These are phyloP conservation scores for Debaryomycetaceae sp. DNA, from an alignment of 1,139 yeast species.

Conservation along the genomic window DNA sequence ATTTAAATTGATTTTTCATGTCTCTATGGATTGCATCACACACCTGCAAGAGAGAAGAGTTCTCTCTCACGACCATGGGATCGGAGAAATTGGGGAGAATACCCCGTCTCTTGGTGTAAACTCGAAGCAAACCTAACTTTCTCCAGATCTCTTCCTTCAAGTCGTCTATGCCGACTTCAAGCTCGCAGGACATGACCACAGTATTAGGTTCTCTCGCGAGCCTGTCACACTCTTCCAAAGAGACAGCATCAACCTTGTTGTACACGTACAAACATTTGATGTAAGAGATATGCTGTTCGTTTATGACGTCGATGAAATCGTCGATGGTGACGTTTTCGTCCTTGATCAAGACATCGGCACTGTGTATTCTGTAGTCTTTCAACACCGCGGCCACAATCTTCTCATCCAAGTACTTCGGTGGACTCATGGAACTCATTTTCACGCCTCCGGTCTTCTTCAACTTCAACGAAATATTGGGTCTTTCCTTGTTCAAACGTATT, in stretches of 20 bases:
- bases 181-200: conserved; percentile 87
- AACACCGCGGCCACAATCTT: conserved; percentile 72
- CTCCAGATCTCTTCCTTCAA: conserved; percentile 93
- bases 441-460: conserved; percentile 89
- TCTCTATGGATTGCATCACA: conserved; percentile 94
- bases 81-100: conserved; percentile 75
- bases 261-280: conserved; percentile 90
- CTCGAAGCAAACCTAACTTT: conserved; percentile 71
- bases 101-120: conserved; percentile 85
- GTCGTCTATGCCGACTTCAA: conserved; percentile 82
- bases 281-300: conserved; percentile 82
- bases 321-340: conserved; percentile 90
- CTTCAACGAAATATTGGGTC: conserved; percentile 78
- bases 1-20: conserved; percentile 85
- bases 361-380: conserved; percentile 85
- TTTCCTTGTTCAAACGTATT: conserved; percentile 74
- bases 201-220: conserved; percentile 90
- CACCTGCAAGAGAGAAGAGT: conserved; percentile 77
- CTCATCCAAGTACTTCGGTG: conserved; percentile 80
- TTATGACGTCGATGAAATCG: conserved; percentile 89
- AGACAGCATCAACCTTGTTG: conserved; percentile 93
- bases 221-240: conserved; percentile 89
- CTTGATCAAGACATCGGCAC: conserved; percentile 86
- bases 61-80: conserved; percentile 84
- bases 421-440: conserved; percentile 73